A percentile compares a stretch with the other conserved stretches of the same genome.
phyloP scores from a whole-genome alignment of 2,329 filamentous ascomycete genomes.

The Neofusicoccum laricinum region DNA sequence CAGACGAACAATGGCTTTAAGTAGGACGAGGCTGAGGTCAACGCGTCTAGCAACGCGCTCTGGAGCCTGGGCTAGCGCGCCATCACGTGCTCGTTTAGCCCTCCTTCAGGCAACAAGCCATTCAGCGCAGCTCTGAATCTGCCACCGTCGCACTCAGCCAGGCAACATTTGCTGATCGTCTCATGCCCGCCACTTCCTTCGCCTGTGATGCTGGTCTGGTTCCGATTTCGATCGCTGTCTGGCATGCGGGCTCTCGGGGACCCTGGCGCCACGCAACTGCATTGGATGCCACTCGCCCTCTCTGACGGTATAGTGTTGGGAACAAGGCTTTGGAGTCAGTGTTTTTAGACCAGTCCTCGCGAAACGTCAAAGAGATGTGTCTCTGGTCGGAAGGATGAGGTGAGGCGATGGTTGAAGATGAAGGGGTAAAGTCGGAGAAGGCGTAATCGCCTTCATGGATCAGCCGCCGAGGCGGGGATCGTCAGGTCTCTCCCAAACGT shows the following conservation, averaged over 20 bases:
- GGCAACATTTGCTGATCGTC: background rate
- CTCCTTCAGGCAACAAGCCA: constrained; percentile 1
- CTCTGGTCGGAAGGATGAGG: background rate
- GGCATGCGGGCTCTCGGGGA: too few relatives aligned
- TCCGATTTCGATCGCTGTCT: background rate
- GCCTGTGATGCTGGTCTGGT: background rate
- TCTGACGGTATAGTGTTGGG: too few relatives aligned
- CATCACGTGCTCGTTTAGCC: background rate
- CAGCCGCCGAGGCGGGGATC: background rate
- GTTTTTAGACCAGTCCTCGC: too few relatives aligned
- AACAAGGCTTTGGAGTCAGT: too few relatives aligned
- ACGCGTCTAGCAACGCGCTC: background rate
- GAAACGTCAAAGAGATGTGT: background rate
- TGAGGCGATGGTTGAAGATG: background rate
- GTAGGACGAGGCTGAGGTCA: background rate
- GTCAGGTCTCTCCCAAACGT: background rate
- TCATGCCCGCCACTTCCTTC: background rate
- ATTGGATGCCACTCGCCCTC: too few relatives aligned
- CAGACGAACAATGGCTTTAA: background rate
- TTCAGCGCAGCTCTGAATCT: background rate
- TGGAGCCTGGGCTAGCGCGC: constrained; percentile 2
- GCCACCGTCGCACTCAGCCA: background rate
- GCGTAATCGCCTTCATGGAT: background rate
- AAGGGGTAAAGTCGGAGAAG: background rate
- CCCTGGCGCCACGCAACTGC: too few relatives aligned